Evolutionary conservation across 179 eudicot genomes (phyloP).

Genomic region (Carnegiea gigantea): DNA sequence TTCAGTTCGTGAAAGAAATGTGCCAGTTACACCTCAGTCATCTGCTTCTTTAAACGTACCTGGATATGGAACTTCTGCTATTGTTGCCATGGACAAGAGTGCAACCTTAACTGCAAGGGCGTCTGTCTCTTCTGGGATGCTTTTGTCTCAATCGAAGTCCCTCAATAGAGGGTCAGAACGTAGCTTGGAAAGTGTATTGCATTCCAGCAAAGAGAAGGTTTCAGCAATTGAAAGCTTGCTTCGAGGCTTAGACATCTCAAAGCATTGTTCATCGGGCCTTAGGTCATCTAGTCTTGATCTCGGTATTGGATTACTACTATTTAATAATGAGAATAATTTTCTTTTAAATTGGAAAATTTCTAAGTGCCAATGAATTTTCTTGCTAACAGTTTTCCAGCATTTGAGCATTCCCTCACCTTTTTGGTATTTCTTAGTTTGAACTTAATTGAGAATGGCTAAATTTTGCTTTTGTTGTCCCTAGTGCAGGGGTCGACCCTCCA

Average conservation of each 20-base stretch:
- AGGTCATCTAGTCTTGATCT: constrained; percentile 96
- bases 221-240: constrained; percentile 97
- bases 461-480: constrained; percentile 53
- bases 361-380: neutral
- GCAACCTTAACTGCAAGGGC: constrained; percentile 63
- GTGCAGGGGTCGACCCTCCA: constrained; percentile 99
- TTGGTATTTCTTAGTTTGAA: constrained; percentile 4
- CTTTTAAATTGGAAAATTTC: neutral
- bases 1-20: constrained; percentile 75
- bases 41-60: constrained; percentile 59
- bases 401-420: neutral
- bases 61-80: constrained; percentile 98
- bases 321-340: neutral
- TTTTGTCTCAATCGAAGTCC: constrained; percentile 69
- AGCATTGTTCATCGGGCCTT: constrained; percentile 44
- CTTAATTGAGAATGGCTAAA: constrained; percentile 42
- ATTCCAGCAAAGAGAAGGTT: constrained; percentile 94
- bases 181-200: constrained; percentile 82
- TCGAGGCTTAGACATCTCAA: constrained; percentile 71
- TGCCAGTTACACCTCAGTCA: constrained; percentile 50
- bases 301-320: constrained; percentile 46
- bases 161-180: constrained; percentile 68
- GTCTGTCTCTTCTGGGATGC: constrained; percentile 69
- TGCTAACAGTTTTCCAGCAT: neutral
- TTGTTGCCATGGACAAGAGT: constrained; percentile 92